Conservation (phyloP, 345 rosid species). For the Triadica sebifera region DNA sequence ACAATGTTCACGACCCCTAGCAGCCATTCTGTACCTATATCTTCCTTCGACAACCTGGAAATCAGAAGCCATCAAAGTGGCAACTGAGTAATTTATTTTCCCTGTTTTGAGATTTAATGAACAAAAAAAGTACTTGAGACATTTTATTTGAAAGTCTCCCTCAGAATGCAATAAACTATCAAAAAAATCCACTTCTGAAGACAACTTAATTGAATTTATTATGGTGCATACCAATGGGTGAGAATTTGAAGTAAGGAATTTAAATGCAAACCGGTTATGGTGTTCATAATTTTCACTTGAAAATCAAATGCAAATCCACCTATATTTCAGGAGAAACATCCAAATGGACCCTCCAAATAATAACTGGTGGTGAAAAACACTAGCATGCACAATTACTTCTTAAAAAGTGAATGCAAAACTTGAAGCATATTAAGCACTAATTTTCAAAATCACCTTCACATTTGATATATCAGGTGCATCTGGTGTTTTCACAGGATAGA, state of each 20-base stretch:
- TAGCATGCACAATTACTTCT: constrained; percentile 3
- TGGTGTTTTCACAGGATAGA: constrained; percentile 70
- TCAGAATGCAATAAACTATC: not conserved
- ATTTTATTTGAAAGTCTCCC: not conserved
- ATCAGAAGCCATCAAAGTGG: not conserved
- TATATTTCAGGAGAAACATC: not conserved
- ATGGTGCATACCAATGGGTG: not conserved
- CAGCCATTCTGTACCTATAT: not conserved
- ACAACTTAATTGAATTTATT: not conserved
- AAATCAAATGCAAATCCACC: not conserved
- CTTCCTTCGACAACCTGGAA: not conserved
- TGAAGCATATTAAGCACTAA: not conserved
- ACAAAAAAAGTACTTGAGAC: not conserved
- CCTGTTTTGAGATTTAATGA: not conserved
- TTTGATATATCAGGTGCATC: constrained; percentile 72
- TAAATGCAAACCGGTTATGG: not conserved
- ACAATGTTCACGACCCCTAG: not conserved
- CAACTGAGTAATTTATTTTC: not conserved
- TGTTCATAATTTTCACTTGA: not conserved
- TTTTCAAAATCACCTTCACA: constrained; percentile 49
- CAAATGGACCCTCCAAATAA: not conserved
- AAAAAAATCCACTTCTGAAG: not conserved
- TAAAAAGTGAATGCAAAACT: not conserved
- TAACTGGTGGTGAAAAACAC: not conserved
- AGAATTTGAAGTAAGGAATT: not conserved